Conservation (phyloP, 2,329 filamentous ascomycete genomes). For the Exophiala oligosperma region DNA sequence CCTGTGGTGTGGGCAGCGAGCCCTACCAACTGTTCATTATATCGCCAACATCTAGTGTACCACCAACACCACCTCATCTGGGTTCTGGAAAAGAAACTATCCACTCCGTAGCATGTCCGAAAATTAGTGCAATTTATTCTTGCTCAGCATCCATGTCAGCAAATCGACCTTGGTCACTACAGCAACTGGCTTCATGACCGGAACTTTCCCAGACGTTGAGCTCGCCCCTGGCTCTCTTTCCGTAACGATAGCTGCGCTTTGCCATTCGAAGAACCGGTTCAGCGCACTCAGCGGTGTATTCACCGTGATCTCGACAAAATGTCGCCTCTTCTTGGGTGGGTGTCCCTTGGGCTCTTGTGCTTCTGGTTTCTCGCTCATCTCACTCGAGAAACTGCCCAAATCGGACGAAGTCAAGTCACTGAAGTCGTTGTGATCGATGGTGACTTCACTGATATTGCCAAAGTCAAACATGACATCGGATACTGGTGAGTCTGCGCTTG, state of each 20-base stretch:
- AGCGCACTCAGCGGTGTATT: constrained; percentile 82
- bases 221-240: constrained; percentile 61
- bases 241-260: constrained; percentile 91
- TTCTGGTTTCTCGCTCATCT: constrained; percentile 1
- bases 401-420: constrained; percentile 28
- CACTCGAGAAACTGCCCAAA: neutral
- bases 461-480: constrained; percentile 97
- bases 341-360: neutral
- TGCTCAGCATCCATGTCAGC: constrained; percentile 84
- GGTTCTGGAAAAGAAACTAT: no score
- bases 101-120: neutral
- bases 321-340: constrained; percentile 48
- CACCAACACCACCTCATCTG: no score
- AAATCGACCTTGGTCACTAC: constrained; percentile 94
- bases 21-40: no score
- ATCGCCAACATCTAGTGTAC: no score
- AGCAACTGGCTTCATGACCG: constrained; percentile 73
- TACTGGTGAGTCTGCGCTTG: constrained; percentile 70
- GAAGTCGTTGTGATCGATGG: constrained; percentile 79
- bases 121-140: constrained; percentile 40
- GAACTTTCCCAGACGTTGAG: constrained; percentile 36
- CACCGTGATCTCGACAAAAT: constrained; percentile 91
- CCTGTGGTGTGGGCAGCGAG: no score
- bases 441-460: constrained; percentile 78
- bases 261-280: constrained; percentile 86